phyloP scores from a whole-genome alignment of 495 filamentous ascomycete genomes.

The Hyphodiscus hymeniophilus region DNA sequence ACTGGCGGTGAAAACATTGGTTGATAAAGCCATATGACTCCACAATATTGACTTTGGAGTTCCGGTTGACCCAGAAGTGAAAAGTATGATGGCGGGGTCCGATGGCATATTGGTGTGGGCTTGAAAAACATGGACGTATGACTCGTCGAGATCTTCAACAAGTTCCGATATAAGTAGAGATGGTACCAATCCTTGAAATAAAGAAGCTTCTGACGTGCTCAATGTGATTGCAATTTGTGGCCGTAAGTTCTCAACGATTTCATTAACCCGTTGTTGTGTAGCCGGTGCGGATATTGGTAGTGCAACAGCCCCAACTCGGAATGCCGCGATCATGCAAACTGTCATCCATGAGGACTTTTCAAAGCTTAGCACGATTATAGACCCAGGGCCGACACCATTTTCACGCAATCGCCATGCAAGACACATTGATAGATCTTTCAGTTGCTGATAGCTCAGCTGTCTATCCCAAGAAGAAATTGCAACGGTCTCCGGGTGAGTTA shows the following conservation, averaged over 20 bases:
- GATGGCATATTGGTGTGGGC: neutral
- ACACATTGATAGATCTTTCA: neutral
- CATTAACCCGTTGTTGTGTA: too few species aligned
- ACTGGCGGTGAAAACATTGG: neutral
- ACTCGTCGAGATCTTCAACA: neutral
- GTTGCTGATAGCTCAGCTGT: conserved; percentile 22
- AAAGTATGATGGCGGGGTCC: conserved; percentile 30
- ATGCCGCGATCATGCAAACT: conserved; percentile 31
- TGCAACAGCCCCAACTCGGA: conserved; percentile 33
- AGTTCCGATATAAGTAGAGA: conserved; percentile 11
- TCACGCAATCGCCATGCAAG: neutral
- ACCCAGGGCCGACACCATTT: neutral
- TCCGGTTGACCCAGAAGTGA: conserved; percentile 40
- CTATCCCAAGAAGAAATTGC: conserved; percentile 25
- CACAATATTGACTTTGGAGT: conserved; percentile 34
- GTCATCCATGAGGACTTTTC: conserved; percentile 36
- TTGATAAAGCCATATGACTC: neutral
- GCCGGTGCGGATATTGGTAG: too few species aligned
- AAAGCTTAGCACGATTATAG: conserved; percentile 19
- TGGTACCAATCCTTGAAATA: conserved; percentile 2
- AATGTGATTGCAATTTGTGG: conserved; percentile 29
- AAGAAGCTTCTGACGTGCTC: neutral
- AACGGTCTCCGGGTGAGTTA: neutral
- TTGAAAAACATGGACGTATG: conserved; percentile 2
- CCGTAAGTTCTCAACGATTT: conserved; percentile 45